These are phyloP conservation scores for Petunia axillaris DNA, from an alignment of 257 asterid species.

Conservation along the genomic window DNA sequence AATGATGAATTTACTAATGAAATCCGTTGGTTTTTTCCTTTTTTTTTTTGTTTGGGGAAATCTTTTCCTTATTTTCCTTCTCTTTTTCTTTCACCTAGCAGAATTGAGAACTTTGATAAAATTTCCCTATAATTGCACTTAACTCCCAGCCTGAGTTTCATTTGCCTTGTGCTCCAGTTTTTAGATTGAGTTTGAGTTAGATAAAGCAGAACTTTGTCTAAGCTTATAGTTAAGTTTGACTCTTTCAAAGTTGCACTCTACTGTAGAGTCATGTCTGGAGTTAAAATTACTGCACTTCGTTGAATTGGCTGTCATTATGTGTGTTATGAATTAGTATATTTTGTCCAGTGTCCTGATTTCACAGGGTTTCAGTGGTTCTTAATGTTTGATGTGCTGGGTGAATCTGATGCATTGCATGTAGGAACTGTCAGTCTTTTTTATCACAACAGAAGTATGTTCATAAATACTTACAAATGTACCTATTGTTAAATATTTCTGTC, in stretches of 20 bases:
- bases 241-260: neutral
- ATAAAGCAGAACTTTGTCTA: neutral
- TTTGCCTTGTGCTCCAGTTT: neutral
- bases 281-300: neutral
- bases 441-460: constrained; percentile 3
- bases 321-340: neutral
- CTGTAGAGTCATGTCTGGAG: neutral
- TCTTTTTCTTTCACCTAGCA: neutral
- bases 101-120: neutral
- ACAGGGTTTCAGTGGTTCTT: neutral
- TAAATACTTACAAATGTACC: neutral
- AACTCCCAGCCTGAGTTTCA: neutral
- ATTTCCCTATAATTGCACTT: neutral
- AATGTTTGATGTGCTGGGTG: neutral
- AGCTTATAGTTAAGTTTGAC: neutral
- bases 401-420: constrained; percentile 3
- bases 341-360: neutral
- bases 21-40: neutral
- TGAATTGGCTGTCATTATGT: neutral
- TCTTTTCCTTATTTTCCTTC: constrained; percentile 12
- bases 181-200: neutral
- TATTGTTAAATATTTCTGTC: neutral
- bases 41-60: too few species aligned
- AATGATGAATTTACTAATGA: constrained; percentile 1
- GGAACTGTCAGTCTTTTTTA: neutral